Base-by-base conservation (phyloP, 768 basidiomycete genomes). In the Macrolepiota fuliginosa region DNA sequence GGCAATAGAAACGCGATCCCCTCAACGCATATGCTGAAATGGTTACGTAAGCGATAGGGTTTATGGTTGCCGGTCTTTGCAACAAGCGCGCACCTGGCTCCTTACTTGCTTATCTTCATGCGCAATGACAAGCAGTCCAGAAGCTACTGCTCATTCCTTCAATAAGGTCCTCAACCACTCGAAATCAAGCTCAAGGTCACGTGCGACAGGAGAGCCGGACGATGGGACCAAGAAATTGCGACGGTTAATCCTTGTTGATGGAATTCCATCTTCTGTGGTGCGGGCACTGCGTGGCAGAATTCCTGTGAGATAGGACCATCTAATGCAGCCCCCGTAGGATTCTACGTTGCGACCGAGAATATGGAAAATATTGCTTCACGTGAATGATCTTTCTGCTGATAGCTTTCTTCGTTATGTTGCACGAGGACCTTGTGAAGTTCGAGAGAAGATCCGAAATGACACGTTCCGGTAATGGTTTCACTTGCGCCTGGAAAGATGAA, bases 361-460 rank as follows among this genome's bases (percentile, higher is more conserved):
- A 79, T 98, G 96, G 96, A 97, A 96, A 75, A 90, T 98, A 57
- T 83, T 98, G 45, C 79, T 98, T 25, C 85, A 88, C 46, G 88
- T 97, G 0, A 86, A 89, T 60, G 88, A 90, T 19, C 68, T 97
- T 5, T 83, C 91, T n/a, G 83, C 89, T 2, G 86, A 90, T 54
- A 84, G 79, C 1, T 94, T 90, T 70, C 77, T 92, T 54, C 77
- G 84, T 65, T 93, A 93, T 73, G 91, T 94, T 37, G 82, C 86
- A 54, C 83, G 90, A 58, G 92, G 93, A 2, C 92, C 94, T 55
- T 94, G 92, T 67, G 86, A 91, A 69, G 92, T 94, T 56, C 80
- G 90, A 67, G 90, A 93, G 75, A 96, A 96, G 78, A 95, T 98
- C 62, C 82, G 94, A 69, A 98, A 98, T 68, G 96, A 98, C 69